Evolutionary conservation across 2,329 filamentous ascomycete genomes (phyloP).

Genomic region (Penicillium decumbens): DNA sequence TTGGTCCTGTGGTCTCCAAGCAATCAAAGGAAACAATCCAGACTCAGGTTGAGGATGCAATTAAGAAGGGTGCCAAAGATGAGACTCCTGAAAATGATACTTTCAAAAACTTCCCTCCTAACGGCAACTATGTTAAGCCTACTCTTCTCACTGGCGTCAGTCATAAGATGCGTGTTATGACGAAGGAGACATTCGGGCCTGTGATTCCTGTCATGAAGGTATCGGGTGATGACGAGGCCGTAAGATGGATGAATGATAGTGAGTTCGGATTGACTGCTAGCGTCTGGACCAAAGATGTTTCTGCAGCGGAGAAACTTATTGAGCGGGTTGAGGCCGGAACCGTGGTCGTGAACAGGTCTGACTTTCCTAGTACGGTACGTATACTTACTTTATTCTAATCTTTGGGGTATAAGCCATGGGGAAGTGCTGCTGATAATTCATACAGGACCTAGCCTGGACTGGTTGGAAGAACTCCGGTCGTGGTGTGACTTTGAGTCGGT

Average conservation of each 20-base stretch:
- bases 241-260: slow-evolving; percentile 87
- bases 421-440: background rate
- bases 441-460: slow-evolving; percentile 89
- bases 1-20: slow-evolving; percentile 85
- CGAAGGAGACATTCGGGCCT: slow-evolving; percentile 89
- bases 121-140: slow-evolving; percentile 64
- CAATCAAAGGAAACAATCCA: slow-evolving; percentile 70
- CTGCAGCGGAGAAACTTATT: slow-evolving; percentile 68
- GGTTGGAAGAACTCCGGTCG: slow-evolving; percentile 97
- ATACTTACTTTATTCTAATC: too few species aligned
- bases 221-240: slow-evolving; percentile 70
- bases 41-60: slow-evolving; percentile 73
- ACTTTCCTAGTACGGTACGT: slow-evolving; percentile 85
- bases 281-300: slow-evolving; percentile 89
- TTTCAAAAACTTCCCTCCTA: slow-evolving; percentile 51
- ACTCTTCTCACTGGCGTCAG: slow-evolving; percentile 74
- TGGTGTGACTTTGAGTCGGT: slow-evolving; percentile 81
- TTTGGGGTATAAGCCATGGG: too few species aligned
- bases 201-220: slow-evolving; percentile 89
- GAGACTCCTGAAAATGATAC: slow-evolving; percentile 71
- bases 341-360: slow-evolving; percentile 91
- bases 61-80: slow-evolving; percentile 78
- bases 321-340: slow-evolving; percentile 86
- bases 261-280: slow-evolving; percentile 93
- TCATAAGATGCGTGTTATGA: slow-evolving; percentile 85